phyloP scores from a whole-genome alignment of 2,329 filamentous ascomycete species.

The Curvularia eragrostidis region DNA sequence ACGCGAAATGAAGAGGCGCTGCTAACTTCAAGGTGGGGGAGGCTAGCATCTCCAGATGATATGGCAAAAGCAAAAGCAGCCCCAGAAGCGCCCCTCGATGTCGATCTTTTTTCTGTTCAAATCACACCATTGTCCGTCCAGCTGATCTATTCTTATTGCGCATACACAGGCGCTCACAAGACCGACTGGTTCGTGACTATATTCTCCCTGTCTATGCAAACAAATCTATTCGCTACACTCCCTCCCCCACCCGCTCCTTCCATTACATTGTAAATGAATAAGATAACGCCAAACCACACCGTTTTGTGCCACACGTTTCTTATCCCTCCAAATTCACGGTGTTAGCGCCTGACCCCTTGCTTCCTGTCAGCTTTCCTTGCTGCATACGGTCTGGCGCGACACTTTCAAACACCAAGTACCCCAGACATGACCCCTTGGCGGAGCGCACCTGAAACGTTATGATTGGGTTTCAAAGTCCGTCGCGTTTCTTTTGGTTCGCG shows the following conservation, averaged over 20 bases:
- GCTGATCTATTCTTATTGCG: not conserved
- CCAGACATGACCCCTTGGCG: conserved; percentile 1
- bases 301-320: not conserved
- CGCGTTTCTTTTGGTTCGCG: not conserved
- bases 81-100: not conserved
- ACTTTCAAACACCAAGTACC: conserved; percentile 10
- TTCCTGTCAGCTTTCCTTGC: not conserved
- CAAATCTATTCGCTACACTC: not conserved
- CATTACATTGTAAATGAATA: not conserved
- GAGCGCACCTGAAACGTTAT: not conserved
- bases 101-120: not conserved
- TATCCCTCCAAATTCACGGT: not conserved
- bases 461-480: not conserved
- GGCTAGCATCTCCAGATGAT: not conserved
- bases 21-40: not conserved
- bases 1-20: conserved; percentile 5
- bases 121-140: not conserved
- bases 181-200: not conserved
- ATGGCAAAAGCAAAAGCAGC: not conserved
- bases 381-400: conserved; percentile 10
- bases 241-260: not conserved
- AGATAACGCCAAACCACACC: not conserved
- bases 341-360: not conserved
- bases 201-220: not conserved
- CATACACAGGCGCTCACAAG: not conserved